Evolutionary conservation across 441 rosid species (phyloP).

Genomic region (Manihot esculenta): DNA sequence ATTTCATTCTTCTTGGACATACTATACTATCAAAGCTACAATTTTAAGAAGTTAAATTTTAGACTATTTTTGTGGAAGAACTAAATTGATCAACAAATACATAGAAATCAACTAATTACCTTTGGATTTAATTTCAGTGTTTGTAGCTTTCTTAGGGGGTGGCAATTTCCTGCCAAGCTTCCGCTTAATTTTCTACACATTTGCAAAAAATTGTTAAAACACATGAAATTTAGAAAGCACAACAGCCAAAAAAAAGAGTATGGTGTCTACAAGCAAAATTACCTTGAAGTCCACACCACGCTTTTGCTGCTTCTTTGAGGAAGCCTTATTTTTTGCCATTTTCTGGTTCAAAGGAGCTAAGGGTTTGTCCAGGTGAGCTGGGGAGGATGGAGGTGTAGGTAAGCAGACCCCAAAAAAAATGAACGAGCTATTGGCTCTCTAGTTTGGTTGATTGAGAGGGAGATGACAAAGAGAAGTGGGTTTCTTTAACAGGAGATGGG

Average conservation of each 20-base stretch:
- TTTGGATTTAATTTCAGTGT: conserved; percentile 86
- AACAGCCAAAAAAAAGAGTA: not conserved
- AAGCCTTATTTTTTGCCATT: conserved; percentile 59
- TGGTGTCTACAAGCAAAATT: not conserved
- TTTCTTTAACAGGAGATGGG: too few relatives aligned
- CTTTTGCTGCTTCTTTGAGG: conserved; percentile 75
- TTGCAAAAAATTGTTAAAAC: not conserved
- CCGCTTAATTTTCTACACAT: conserved; percentile 78
- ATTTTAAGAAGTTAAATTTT: not conserved
- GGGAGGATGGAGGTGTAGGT: too few relatives aligned
- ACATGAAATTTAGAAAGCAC: conserved; percentile 1
- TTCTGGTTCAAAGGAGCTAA: too few relatives aligned
- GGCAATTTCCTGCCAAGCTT: conserved; percentile 61
- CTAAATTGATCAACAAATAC: not conserved
- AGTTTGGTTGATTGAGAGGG: too few relatives aligned
- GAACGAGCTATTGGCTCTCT: too few relatives aligned
- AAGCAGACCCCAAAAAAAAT: too few relatives aligned
- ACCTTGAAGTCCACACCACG: conserved; percentile 70
- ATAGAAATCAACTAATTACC: conserved; percentile 40
- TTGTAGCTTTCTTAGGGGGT: conserved; percentile 85
- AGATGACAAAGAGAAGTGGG: too few relatives aligned
- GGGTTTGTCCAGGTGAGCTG: too few relatives aligned
- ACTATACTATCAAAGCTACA: not conserved
- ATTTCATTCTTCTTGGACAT: not conserved
- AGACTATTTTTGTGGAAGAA: not conserved